Base-by-base conservation (phyloP, 106 monocot species). In the Allium sativum region DNA sequence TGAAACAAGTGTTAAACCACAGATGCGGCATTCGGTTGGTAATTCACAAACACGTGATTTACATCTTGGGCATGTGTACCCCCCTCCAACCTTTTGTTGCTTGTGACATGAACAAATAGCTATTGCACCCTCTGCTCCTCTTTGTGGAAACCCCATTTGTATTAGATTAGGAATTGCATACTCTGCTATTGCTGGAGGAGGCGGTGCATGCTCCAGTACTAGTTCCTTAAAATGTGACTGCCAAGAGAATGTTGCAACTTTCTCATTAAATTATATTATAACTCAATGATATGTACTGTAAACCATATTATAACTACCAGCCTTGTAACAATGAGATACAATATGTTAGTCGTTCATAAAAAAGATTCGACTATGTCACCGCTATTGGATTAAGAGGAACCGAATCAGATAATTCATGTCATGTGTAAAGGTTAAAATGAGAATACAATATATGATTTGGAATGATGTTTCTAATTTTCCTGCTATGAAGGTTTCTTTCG, bases 121-220 rank as follows among this genome's bases (percentile, higher is more conserved):
- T 31, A 98, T 71, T 42, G 73, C 82, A 72, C 84, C 84, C 42
- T 98, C 96, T 13, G 96, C 79, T 52, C 96, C 96, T 79, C 91
- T 91, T 61, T 98, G 96, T 14, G 96, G 96, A 59, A 91, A 98
- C 10, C 96, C 91, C 96, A 98, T 98, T 73, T 81, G 91, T 61
- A 98, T 98, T 59, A 98, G 76, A 73, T 88, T 98, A 46, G 91
- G 76, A 76, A 66, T 64, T 17, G 96, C 91, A 74, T 82, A 92
- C 74, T 98, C 91, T 55, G 96, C 87, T 67, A 98, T 84, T 17
- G 96, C 91, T 65, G 96, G 91, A 9, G 96, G 80, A 9, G 96
- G 96, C 3, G 91, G 91, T 4, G 88, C 87, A 61, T 98, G 88
- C 58, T 98, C 96, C 75, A 87, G 59, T 40, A 98, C 52, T 52